Conservation (phyloP, 805 yeast species). For the Metschnikowia drakensbergensis region DNA sequence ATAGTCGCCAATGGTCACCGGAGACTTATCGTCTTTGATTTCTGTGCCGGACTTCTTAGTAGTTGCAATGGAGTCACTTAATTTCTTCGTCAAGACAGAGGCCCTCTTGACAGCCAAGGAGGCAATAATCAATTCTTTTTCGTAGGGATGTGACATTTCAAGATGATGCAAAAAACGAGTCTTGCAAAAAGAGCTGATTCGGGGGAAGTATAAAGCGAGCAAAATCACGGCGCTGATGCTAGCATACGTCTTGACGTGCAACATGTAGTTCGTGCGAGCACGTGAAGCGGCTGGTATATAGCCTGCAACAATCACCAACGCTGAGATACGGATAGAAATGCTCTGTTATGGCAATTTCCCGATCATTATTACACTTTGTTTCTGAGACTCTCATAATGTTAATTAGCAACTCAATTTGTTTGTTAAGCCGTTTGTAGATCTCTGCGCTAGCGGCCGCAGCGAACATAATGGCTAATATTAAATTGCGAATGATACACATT, state of each 20-base stretch:
- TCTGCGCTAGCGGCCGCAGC: background rate
- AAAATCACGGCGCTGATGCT: constrained; percentile 5
- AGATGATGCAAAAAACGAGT: background rate
- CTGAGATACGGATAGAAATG: too few species aligned
- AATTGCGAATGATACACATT: background rate
- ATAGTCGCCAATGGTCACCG: constrained; percentile 95
- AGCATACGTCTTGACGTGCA: background rate
- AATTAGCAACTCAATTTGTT: too few species aligned
- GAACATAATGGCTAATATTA: background rate
- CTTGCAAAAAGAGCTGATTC: constrained; percentile 1
- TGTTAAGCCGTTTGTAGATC: background rate
- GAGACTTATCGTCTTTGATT: constrained; percentile 84
- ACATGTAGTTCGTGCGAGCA: constrained; percentile 15
- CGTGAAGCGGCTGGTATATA: constrained; percentile 9
- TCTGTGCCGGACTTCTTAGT: constrained; percentile 52
- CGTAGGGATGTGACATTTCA: constrained; percentile 37
- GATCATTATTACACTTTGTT: too few species aligned
- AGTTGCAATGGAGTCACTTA: constrained; percentile 52
- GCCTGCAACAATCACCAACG: background rate
- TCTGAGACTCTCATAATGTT: too few species aligned
- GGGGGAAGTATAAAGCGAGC: constrained; percentile 4
- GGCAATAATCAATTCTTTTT: constrained; percentile 73
- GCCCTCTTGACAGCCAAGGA: constrained; percentile 90
- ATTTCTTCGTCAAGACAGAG: constrained; percentile 63
- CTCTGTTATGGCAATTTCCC: too few species aligned